phyloP scores from a whole-genome alignment of 179 eudicot species.

The Pouteria campechiana region DNA sequence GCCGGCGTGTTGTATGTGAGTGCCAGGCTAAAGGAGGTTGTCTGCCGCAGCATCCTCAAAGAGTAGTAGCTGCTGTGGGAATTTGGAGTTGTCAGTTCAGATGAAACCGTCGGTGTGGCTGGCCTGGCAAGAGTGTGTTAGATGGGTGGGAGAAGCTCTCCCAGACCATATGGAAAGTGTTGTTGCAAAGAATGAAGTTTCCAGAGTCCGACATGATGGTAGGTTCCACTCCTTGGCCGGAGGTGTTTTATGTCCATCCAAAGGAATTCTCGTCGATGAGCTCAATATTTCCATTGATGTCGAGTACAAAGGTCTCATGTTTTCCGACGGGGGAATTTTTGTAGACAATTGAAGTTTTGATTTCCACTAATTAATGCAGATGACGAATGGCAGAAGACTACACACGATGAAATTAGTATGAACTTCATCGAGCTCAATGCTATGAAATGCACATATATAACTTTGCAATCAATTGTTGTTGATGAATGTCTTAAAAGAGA shows the following conservation, averaged over 20 bases:
- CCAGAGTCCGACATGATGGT: constrained; percentile 62
- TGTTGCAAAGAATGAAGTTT: constrained; percentile 52
- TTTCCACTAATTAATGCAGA: no score
- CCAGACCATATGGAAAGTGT: constrained; percentile 27
- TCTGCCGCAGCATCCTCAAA: constrained; percentile 74
- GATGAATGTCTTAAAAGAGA: no score
- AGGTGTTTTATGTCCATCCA: constrained; percentile 69
- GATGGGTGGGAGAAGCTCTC: constrained; percentile 79
- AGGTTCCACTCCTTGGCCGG: constrained; percentile 20
- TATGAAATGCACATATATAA: no score
- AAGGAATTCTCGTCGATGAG: constrained; percentile 39
- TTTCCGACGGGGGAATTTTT: constrained; percentile 58
- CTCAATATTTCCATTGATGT: constrained; percentile 55
- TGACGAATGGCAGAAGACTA: no score
- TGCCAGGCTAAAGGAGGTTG: constrained; percentile 67
- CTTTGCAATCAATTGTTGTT: no score
- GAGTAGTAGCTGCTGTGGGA: constrained; percentile 57
- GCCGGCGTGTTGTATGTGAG: constrained; percentile 53
- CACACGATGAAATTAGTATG: no score
- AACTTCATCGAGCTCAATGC: no score
- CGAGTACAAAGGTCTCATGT: constrained; percentile 43
- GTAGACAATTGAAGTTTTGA: constrained; percentile 21
- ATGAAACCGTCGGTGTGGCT: constrained; percentile 47
- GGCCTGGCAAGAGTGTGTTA: constrained; percentile 83
- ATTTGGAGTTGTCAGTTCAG: constrained; percentile 39